Base-by-base conservation (phyloP, 2,329 filamentous ascomycete genomes). In the Hirsutella minnesotensis region DNA sequence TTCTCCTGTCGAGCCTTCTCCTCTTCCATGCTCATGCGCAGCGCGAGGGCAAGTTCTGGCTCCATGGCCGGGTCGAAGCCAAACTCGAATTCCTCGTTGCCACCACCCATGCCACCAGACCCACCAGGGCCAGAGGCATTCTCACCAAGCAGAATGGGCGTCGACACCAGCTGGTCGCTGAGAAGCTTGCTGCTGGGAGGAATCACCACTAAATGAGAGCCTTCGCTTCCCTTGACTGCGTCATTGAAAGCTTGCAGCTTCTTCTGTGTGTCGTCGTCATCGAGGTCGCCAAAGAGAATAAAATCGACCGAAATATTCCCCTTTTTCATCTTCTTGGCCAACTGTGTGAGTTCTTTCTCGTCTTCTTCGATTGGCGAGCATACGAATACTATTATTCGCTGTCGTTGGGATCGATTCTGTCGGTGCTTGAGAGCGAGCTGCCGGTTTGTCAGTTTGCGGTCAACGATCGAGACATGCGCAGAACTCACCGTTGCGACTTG, bases 261-360 rank as follows among this genome's bases (percentile, higher is more conserved):
- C 67, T 92, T 90, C 61, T 85, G 79, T 43, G 84, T 85, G 49
- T 83, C 87, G 51, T 94, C 86, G 53, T 89, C 86, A 51, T 92
- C 86, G 42, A 95, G 75, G 55, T 98, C 90, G 52, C 92, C 92
- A 56, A 98, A 98, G 38, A 90, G 79, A 47, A 98, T 77, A 57
- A 98, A 90, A 64, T 98, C 92, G 58, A 98, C 86, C 47, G 82
- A 86, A 47, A 95, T 86, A 58, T 86, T 90, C 64, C 83, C 84
- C 76, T 98, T 98, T 79, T 96, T 96, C 88, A 96, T 94, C 70
- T 92, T 94, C 72, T 92, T 94, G 37, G 92, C 89, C 24, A 98
- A 75, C 59, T 86, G 86, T 48, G 89, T 77, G 40, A 98, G 78
- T 42, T 83, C 79, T 68, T 92, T 92, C 64, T 95, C 85, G 50